A percentile compares a stretch with the other conserved stretches of the same genome.
Evolutionary conservation across 345 rosid genomes (phyloP).

Genomic region (Noccaea caerulescens): DNA sequence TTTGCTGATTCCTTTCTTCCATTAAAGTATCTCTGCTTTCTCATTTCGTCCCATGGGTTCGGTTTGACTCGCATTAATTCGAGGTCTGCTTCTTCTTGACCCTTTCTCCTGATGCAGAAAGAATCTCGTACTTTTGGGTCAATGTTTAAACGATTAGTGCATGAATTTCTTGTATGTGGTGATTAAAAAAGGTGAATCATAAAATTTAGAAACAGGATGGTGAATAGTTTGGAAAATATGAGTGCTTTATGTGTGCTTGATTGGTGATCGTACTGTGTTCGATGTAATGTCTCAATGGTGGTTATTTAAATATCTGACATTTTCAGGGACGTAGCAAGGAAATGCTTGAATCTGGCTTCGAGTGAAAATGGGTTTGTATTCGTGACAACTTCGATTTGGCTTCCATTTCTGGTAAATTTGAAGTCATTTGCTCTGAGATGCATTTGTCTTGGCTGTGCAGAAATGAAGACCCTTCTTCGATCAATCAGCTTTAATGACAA

Average conservation of each 20-base stretch:
- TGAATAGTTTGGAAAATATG: neutral
- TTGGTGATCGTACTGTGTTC: constrained; percentile 19
- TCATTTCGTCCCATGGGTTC: constrained; percentile 12
- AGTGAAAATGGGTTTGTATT: constrained; percentile 35
- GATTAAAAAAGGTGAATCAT: constrained; percentile 2
- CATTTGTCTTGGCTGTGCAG: constrained; percentile 30
- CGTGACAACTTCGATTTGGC: neutral
- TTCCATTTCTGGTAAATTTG: too few relatives aligned
- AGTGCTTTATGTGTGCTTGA: neutral
- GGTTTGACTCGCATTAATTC: constrained; percentile 30
- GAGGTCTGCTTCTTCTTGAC: constrained; percentile 21
- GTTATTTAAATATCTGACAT: constrained; percentile 16
- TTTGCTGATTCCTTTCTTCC: constrained; percentile 19
- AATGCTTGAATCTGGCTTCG: constrained; percentile 13
- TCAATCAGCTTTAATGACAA: constrained; percentile 51
- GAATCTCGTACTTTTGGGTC: neutral
- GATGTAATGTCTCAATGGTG: constrained; percentile 32
- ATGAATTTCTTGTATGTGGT: neutral
- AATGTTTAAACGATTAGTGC: constrained; percentile 10
- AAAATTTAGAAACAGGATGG: neutral
- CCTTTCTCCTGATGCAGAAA: neutral
- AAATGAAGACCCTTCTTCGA: constrained; percentile 42
- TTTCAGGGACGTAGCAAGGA: constrained; percentile 30
- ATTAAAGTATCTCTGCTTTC: constrained; percentile 19
- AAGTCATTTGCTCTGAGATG: too few relatives aligned